Conservation (phyloP, 1,139 yeast species). For the Debaryomyces singareniensis region DNA sequence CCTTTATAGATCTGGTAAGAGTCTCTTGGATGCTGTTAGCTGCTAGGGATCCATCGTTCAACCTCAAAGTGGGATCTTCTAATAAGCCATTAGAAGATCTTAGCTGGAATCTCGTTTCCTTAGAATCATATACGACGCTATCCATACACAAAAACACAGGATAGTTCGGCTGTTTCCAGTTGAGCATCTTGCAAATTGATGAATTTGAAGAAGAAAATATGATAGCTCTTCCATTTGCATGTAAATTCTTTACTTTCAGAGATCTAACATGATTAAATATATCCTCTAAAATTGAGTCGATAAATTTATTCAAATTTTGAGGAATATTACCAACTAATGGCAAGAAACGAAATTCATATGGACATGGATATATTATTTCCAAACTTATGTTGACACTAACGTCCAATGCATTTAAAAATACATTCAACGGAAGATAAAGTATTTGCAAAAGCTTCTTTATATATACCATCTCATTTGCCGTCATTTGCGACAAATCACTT, state of each 20-base stretch:
- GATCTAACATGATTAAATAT: constrained; percentile 74
- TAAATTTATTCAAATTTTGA: constrained; percentile 59
- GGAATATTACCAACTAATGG: constrained; percentile 48
- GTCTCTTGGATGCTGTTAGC: constrained; percentile 24
- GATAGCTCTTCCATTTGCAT: constrained; percentile 46
- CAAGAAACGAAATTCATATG: constrained; percentile 47
- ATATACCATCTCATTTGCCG: constrained; percentile 26
- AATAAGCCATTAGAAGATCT: constrained; percentile 39
- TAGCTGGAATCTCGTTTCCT: constrained; percentile 25
- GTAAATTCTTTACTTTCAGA: constrained; percentile 27
- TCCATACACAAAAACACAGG: constrained; percentile 86
- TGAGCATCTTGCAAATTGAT: constrained; percentile 80
- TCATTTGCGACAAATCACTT: constrained; percentile 34
- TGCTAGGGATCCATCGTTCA: constrained; percentile 9
- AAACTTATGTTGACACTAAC: constrained; percentile 63
- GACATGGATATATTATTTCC: constrained; percentile 78
- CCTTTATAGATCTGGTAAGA: constrained; percentile 40
- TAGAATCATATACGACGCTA: constrained; percentile 43
- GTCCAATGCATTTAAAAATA: constrained; percentile 51
- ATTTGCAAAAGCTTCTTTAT: constrained; percentile 37
- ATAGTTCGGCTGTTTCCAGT: constrained; percentile 98
- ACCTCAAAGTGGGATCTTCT: constrained; percentile 15
- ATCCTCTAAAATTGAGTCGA: constrained; percentile 64
- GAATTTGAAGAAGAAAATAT: constrained; percentile 85
- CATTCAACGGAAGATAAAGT: constrained; percentile 54